These are phyloP conservation scores for Globisporangium yorkense DNA, from an alignment of 352 stramenopile species.

Conservation along the genomic window DNA sequence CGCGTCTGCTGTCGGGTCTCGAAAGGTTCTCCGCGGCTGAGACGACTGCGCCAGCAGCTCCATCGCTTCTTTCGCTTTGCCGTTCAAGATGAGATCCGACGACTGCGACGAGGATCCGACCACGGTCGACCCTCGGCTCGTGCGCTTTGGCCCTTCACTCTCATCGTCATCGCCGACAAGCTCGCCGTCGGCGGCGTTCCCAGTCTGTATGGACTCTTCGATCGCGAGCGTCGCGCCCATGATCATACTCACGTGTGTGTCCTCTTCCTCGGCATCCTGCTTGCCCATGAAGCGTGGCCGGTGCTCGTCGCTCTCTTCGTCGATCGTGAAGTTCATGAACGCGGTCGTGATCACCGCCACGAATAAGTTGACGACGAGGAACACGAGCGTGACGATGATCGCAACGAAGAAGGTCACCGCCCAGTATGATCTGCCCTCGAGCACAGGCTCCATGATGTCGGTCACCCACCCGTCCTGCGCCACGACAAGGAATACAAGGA, in stretches of 20 bases:
- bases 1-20: slow-evolving; percentile 54
- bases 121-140: slow-evolving; percentile 5
- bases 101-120: not conserved
- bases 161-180: not conserved
- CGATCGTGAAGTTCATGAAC: slow-evolving; percentile 79
- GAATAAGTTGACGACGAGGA: slow-evolving; percentile 80
- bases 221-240: slow-evolving; percentile 77
- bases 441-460: slow-evolving; percentile 75
- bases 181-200: not conserved
- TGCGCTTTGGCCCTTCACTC: not conserved
- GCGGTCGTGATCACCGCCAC: slow-evolving; percentile 79
- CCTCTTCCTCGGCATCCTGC: slow-evolving; percentile 49
- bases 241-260: slow-evolving; percentile 75
- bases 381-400: slow-evolving; percentile 73
- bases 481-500: slow-evolving; percentile 76
- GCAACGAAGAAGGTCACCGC: slow-evolving; percentile 63
- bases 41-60: slow-evolving; percentile 23
- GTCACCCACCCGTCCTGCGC: slow-evolving; percentile 72
- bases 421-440: slow-evolving; percentile 48
- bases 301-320: slow-evolving; percentile 31
- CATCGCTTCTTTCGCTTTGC: slow-evolving; percentile 13
- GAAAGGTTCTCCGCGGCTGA: slow-evolving; percentile 44
- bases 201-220: slow-evolving; percentile 34
- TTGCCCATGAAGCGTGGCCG: slow-evolving; percentile 44
- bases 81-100: slow-evolving; percentile 10